Evolutionary conservation across 495 filamentous ascomycete genomes (phyloP).

Genomic region (Monascus purpureus): DNA sequence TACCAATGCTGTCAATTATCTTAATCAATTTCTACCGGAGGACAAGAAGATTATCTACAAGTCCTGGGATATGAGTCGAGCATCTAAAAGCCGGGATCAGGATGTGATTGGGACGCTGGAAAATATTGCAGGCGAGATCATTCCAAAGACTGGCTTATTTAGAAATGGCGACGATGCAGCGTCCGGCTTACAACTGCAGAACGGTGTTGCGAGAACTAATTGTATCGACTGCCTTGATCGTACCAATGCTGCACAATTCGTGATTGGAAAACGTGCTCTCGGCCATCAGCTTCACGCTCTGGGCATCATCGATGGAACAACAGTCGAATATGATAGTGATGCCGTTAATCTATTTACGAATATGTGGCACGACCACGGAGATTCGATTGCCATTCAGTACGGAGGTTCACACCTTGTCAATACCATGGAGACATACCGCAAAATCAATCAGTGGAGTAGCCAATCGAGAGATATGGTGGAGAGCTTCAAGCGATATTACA

Average conservation of each 20-base stretch:
- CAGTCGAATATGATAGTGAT: constrained; percentile 86
- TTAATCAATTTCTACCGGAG: constrained; percentile 84
- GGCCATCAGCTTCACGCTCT: constrained; percentile 88
- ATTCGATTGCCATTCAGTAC: constrained; percentile 95
- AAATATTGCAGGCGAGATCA: constrained; percentile 70
- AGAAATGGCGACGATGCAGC: constrained; percentile 66
- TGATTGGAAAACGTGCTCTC: constrained; percentile 90
- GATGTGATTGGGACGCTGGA: constrained; percentile 92
- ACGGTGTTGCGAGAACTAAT: constrained; percentile 88
- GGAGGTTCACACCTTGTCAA: constrained; percentile 96
- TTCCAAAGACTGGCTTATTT: constrained; percentile 82
- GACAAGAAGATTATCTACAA: constrained; percentile 81
- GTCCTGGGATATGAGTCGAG: constrained; percentile 96
- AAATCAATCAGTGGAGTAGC: constrained; percentile 97
- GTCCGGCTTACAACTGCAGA: constrained; percentile 58
- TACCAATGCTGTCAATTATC: constrained; percentile 74
- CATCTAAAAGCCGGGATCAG: constrained; percentile 86
- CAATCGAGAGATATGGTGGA: constrained; percentile 98
- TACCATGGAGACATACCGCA: constrained; percentile 97
- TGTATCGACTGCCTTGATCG: constrained; percentile 96
- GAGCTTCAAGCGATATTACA: constrained; percentile 97
- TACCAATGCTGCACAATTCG: constrained; percentile 95
- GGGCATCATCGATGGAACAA: constrained; percentile 66
- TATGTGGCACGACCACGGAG: constrained; percentile 92
- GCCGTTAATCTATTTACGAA: constrained; percentile 90